Percentiles rank a stretch among this genome's conserved stretches.
These are phyloP conservation scores for Calocybe gambosa DNA, from an alignment of 1,284 basidiomycete species.

Conservation along the genomic window DNA sequence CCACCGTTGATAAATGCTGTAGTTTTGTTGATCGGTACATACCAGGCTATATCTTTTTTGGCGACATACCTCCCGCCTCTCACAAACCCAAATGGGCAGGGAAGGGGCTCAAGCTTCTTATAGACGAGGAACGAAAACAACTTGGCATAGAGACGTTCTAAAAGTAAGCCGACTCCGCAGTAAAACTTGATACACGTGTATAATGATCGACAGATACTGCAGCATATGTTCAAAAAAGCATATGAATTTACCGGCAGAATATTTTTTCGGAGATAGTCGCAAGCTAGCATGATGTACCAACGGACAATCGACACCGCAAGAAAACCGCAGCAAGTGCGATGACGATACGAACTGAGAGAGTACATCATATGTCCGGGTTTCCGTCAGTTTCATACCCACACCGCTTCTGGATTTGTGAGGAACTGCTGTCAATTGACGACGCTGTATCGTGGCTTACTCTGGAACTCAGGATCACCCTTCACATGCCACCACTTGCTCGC, in stretches of 20 bases:
- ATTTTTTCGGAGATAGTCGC: not conserved
- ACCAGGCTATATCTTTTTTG: constrained; percentile 80
- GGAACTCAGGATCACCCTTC: constrained; percentile 15
- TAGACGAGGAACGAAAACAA: constrained; percentile 39
- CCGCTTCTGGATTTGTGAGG: not conserved
- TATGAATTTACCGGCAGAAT: not conserved
- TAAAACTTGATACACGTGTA: not conserved
- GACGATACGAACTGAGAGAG: not conserved
- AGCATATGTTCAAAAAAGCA: not conserved
- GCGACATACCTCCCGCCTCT: constrained; percentile 34
- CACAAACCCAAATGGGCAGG: constrained; percentile 31
- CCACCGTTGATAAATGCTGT: constrained; percentile 5
- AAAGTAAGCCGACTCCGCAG: not conserved
- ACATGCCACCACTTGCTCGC: not conserved
- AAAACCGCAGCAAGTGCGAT: not conserved
- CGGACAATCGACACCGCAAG: not conserved
- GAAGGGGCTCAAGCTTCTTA: constrained; percentile 34
- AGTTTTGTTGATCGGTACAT: constrained; percentile 81
- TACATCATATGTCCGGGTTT: not conserved
- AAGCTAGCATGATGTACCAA: not conserved
- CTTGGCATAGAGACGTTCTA: constrained; percentile 23
- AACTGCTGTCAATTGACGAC: not conserved
- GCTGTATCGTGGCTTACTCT: constrained; percentile 15
- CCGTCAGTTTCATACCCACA: not conserved
- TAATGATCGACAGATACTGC: not conserved